A percentile compares a stretch with the other conserved stretches of the same genome.
Conservation (phyloP, 768 basidiomycete species). For the Wakefieldia striispora region DNA sequence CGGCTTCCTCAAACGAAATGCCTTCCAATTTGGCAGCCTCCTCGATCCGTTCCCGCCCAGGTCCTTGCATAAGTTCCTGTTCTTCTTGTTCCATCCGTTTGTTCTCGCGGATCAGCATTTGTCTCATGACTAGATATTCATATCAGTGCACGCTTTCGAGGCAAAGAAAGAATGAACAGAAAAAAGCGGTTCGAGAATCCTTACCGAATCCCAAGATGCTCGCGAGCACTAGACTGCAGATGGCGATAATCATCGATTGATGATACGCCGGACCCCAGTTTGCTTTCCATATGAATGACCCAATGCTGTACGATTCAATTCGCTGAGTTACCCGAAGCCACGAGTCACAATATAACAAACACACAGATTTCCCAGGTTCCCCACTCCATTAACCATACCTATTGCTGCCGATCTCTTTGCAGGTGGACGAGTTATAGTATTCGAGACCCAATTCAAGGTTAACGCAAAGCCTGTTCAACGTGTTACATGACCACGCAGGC, state of each 20-base stretch:
- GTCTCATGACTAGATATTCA: slow-evolving; percentile 38
- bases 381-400: slow-evolving; percentile 61
- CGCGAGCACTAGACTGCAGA: slow-evolving; percentile 33
- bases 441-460: slow-evolving; percentile 61
- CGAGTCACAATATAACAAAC: slow-evolving; percentile 15
- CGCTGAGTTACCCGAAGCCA: neutral
- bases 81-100: slow-evolving; percentile 49
- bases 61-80: slow-evolving; percentile 40
- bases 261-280: slow-evolving; percentile 64
- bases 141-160: neutral
- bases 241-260: slow-evolving; percentile 55
- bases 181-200: no score
- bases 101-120: slow-evolving; percentile 49
- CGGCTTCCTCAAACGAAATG: slow-evolving; percentile 56
- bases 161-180: neutral
- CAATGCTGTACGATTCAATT: slow-evolving; percentile 40
- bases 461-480: slow-evolving; percentile 37
- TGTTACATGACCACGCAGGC: neutral
- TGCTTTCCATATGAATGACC: slow-evolving; percentile 60
- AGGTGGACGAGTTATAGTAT: slow-evolving; percentile 57
- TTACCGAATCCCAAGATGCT: slow-evolving; percentile 34
- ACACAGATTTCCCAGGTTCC: slow-evolving; percentile 59
- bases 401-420: slow-evolving; percentile 52
- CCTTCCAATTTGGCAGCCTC: slow-evolving; percentile 60
- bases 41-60: slow-evolving; percentile 48